A percentile compares a stretch with the other conserved stretches of the same genome.
phyloP scores from a whole-genome alignment of 2,329 filamentous ascomycete genomes.

The Penicillium thymicola region DNA sequence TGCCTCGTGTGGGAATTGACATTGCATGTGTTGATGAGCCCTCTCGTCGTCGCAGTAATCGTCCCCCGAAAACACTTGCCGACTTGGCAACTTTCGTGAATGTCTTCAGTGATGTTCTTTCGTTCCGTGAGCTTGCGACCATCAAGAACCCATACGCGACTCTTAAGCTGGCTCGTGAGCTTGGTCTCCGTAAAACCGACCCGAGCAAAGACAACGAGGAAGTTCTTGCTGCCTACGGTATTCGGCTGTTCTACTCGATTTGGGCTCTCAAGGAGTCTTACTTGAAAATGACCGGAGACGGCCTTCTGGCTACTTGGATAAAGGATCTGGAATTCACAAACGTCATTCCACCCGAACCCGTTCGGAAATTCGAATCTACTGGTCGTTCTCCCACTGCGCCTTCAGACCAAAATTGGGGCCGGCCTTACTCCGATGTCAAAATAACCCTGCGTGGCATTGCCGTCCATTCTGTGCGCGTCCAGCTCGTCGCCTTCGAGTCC shows the following conservation, averaged over 20 bases:
- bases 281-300: slow-evolving; percentile 65
- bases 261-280: slow-evolving; percentile 66
- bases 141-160: slow-evolving; percentile 48
- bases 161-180: slow-evolving; percentile 10
- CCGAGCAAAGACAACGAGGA: slow-evolving; percentile 9
- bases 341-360: slow-evolving; percentile 49
- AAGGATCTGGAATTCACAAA: slow-evolving; percentile 59
- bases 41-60: slow-evolving; percentile 9
- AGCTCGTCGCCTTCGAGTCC: slow-evolving; percentile 57
- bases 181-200: slow-evolving; percentile 12
- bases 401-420: slow-evolving; percentile 30
- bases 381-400: neutral
- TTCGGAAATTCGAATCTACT: neutral
- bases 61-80: slow-evolving; percentile 45
- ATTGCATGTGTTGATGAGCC: slow-evolving; percentile 60
- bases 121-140: slow-evolving; percentile 50
- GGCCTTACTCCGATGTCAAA: slow-evolving; percentile 43
- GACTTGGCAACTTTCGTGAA: slow-evolving; percentile 58
- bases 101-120: slow-evolving; percentile 60
- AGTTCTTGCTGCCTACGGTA: slow-evolving; percentile 50
- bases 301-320: slow-evolving; percentile 60
- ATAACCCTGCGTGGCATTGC: slow-evolving; percentile 48
- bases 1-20: slow-evolving; percentile 55
- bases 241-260: slow-evolving; percentile 61
- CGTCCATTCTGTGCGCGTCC: slow-evolving; percentile 54